These are phyloP conservation scores for Scenedesmus sp. DNA, from an alignment of 163 green algal species.

Conservation along the genomic window DNA sequence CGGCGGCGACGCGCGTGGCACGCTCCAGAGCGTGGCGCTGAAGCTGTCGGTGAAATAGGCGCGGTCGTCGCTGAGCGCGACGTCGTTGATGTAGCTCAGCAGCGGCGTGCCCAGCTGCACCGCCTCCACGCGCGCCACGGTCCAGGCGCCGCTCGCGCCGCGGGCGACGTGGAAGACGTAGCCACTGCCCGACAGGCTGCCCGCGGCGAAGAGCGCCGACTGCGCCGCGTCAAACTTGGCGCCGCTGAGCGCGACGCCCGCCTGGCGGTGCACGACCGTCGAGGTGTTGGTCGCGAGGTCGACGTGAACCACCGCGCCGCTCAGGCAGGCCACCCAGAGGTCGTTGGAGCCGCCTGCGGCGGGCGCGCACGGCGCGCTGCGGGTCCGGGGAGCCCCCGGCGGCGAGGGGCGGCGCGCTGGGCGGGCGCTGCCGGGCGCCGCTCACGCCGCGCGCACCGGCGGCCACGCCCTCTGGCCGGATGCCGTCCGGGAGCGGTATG, in stretches of 20 bases:
- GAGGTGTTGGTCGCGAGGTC: constrained; percentile 17
- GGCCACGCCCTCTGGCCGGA: constrained; percentile 11
- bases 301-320: constrained; percentile 29
- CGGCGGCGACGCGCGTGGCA: neutral
- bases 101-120: constrained; percentile 11
- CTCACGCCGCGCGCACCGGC: neutral
- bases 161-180: constrained; percentile 27
- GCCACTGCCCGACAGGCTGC: constrained; percentile 17
- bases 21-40: constrained; percentile 1
- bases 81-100: constrained; percentile 38
- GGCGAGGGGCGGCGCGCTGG: too few species aligned
- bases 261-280: neutral
- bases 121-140: neutral
- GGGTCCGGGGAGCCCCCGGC: too few species aligned
- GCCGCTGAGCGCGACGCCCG: neutral
- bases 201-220: constrained; percentile 25
- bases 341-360: constrained; percentile 15
- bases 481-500: constrained; percentile 1
- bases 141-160: neutral
- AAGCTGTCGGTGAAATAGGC: constrained; percentile 38
- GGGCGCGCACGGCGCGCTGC: too few species aligned
- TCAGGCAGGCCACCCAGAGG: constrained; percentile 33
- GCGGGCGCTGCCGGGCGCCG: too few species aligned
- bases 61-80: constrained; percentile 8
- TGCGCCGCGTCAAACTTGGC: constrained; percentile 18